Evolutionary conservation across 148 eudicot species (phyloP).

Genomic region (Diospyros lotus): DNA sequence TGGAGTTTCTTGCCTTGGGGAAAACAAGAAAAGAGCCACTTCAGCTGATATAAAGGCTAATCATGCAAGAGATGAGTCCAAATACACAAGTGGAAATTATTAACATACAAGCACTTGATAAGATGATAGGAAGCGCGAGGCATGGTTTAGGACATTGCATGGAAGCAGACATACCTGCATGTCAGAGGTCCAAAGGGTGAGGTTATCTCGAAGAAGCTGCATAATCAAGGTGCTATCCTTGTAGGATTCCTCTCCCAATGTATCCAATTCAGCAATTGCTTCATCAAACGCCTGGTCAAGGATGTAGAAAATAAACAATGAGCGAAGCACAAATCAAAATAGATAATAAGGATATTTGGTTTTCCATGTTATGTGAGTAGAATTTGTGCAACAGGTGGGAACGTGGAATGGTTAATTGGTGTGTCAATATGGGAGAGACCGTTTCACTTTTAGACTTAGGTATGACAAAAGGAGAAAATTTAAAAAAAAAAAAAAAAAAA

Average conservation of each 20-base stretch:
- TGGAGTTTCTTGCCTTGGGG: not conserved
- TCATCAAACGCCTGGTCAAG: conserved; percentile 57
- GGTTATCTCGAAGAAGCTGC: conserved; percentile 76
- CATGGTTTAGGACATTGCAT: not conserved
- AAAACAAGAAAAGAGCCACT: not conserved
- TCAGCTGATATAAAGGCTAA: not conserved
- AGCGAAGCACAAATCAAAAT: not conserved
- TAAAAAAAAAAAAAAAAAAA: not conserved
- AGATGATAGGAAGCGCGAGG: not conserved
- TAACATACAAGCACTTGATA: not conserved
- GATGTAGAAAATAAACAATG: not conserved
- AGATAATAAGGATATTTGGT: not conserved
- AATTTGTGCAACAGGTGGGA: not conserved
- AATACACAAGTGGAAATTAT: not conserved
- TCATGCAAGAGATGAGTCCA: not conserved
- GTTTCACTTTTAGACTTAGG: not conserved
- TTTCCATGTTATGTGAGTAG: not conserved
- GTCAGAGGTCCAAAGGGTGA: conserved; percentile 72
- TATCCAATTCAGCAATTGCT: conserved; percentile 72
- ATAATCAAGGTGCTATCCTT: conserved; percentile 73
- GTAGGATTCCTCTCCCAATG: conserved; percentile 70
- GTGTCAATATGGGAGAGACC: not conserved
- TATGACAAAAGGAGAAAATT: too few species aligned
- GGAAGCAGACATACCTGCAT: conserved; percentile 46
- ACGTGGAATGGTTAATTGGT: not conserved